A percentile compares a stretch with the other conserved stretches of the same genome.
Evolutionary conservation across 768 basidiomycete species (phyloP).

Genomic region (Pleurotus citrinopileatus): DNA sequence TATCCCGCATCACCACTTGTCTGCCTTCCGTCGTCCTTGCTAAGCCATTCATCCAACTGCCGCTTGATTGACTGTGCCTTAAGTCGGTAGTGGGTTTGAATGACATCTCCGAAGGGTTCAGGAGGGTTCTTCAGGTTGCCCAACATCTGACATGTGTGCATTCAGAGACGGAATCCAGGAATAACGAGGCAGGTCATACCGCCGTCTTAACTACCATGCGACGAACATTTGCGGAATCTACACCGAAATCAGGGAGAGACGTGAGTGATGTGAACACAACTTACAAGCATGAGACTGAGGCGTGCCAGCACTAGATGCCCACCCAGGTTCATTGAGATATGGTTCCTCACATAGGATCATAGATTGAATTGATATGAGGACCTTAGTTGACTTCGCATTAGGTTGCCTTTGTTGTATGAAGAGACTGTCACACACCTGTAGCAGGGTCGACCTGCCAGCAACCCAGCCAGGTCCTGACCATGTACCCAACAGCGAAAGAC

Average conservation of each 20-base stretch:
- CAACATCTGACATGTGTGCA: slow-evolving; percentile 58
- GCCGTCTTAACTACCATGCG: slow-evolving; percentile 91
- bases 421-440: slow-evolving; percentile 57
- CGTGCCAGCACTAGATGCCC: slow-evolving; percentile 72
- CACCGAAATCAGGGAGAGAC: slow-evolving; percentile 9
- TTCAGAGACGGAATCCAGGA: background rate
- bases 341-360: slow-evolving; percentile 96
- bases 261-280: slow-evolving; percentile 19
- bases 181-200: slow-evolving; percentile 36
- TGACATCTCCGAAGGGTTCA: slow-evolving; percentile 82
- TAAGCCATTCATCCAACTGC: slow-evolving; percentile 81
- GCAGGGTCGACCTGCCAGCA: slow-evolving; percentile 81
- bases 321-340: slow-evolving; percentile 90
- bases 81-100: slow-evolving; percentile 87
- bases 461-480: slow-evolving; percentile 96
- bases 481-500: slow-evolving; percentile 86
- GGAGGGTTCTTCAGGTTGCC: slow-evolving; percentile 79
- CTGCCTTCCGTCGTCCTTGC: slow-evolving; percentile 67
- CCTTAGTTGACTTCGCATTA: slow-evolving; percentile 55
- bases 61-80: slow-evolving; percentile 68
- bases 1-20: slow-evolving; percentile 56
- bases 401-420: background rate
- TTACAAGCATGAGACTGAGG: slow-evolving; percentile 76
- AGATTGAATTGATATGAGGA: slow-evolving; percentile 92
- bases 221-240: slow-evolving; percentile 90